Conservation (phyloP, 352 stramenopile genomes). For the Globisporangium spiculum region DNA sequence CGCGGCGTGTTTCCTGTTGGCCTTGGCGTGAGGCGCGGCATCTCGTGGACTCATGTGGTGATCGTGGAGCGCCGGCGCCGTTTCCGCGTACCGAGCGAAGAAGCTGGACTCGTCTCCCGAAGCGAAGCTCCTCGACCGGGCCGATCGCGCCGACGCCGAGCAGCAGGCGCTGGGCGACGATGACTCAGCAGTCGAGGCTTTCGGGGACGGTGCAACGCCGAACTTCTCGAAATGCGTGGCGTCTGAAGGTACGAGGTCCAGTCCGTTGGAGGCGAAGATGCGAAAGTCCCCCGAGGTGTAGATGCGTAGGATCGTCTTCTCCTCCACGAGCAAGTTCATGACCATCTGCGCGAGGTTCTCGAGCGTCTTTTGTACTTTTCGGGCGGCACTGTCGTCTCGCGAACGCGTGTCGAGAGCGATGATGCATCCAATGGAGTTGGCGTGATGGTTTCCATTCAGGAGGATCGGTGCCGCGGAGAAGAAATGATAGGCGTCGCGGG, state of each 20-base stretch:
- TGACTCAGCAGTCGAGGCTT: neutral
- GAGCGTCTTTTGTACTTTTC: conserved; percentile 54
- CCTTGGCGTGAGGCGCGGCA: neutral
- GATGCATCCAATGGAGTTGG: conserved; percentile 48
- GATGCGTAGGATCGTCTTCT: conserved; percentile 57
- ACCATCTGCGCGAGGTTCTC: conserved; percentile 62
- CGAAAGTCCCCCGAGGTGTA: conserved; percentile 66
- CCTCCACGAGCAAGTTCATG: conserved; percentile 53
- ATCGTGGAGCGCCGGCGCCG: neutral
- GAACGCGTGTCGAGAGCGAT: conserved; percentile 53
- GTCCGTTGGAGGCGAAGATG: conserved; percentile 40
- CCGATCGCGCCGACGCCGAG: neutral
- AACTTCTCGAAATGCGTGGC: conserved; percentile 31
- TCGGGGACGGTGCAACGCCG: conserved; percentile 27
- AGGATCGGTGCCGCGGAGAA: conserved; percentile 57
- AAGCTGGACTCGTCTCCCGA: conserved; percentile 6
- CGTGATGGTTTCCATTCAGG: neutral
- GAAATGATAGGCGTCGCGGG: conserved; percentile 47
- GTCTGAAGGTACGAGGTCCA: conserved; percentile 24
- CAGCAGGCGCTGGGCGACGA: neutral
- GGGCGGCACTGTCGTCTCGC: conserved; percentile 29
- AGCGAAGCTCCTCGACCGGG: conserved; percentile 13
- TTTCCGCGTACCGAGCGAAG: conserved; percentile 15
- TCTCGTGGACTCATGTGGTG: neutral
- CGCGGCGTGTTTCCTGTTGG: conserved; percentile 9